Conservation (phyloP, 768 basidiomycete genomes). For the Postia placenta region DNA sequence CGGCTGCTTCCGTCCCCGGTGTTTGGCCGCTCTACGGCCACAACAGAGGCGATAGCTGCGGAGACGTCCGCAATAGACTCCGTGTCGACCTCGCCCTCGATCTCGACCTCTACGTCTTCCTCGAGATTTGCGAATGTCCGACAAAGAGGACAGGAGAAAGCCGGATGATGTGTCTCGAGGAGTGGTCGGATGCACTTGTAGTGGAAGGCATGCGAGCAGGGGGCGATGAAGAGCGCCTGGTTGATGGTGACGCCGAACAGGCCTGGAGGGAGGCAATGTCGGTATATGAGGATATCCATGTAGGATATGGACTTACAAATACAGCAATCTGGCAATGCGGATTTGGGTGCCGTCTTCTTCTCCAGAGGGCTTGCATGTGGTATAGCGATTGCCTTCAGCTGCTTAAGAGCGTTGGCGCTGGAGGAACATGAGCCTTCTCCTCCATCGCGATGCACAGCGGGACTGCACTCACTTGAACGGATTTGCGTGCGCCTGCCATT, state of each 20-base stretch:
- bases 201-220: conserved; percentile 94
- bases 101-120: conserved; percentile 83
- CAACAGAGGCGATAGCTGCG: conserved; percentile 9
- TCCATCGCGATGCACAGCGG: conserved; percentile 1
- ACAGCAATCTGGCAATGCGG: conserved; percentile 76
- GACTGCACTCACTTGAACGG: conserved; percentile 72
- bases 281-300: not conserved
- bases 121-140: conserved; percentile 93
- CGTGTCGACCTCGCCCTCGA: conserved; percentile 26
- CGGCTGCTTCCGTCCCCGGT: conserved; percentile 14
- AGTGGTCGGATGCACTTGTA: conserved; percentile 96
- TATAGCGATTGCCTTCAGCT: conserved; percentile 66
- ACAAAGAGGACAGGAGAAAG: conserved; percentile 94
- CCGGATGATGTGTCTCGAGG: conserved; percentile 81
- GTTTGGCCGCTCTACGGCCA: conserved; percentile 16
- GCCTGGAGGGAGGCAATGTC: conserved; percentile 26
- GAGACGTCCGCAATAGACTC: conserved; percentile 9
- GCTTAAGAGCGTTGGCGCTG: conserved; percentile 73
- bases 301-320: conserved; percentile 58
- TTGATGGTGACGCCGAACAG: conserved; percentile 87
- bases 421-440: conserved; percentile 5
- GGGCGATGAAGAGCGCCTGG: conserved; percentile 95
- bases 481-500: conserved; percentile 87
- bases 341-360: conserved; percentile 26
- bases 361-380: conserved; percentile 19